Evolutionary conservation across 768 basidiomycete genomes (phyloP).

Genomic region (Xanthoconium purpureum): DNA sequence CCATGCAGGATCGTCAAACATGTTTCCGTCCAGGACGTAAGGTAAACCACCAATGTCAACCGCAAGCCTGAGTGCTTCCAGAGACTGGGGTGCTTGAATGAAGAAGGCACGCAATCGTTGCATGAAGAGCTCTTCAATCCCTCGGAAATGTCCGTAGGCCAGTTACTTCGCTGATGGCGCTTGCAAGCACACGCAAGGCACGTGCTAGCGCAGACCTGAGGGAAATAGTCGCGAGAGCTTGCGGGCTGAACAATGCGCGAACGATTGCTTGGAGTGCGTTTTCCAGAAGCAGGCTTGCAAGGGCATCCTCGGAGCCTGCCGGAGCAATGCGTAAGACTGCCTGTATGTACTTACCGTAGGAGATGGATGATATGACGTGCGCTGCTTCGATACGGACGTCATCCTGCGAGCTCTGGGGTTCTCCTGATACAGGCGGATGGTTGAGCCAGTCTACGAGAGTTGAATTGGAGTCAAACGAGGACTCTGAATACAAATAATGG

Average conservation of each 20-base stretch:
- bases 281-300: slow-evolving; percentile 52
- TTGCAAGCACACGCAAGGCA: slow-evolving; percentile 56
- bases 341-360: slow-evolving; percentile 50
- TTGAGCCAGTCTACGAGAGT: slow-evolving; percentile 66
- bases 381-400: slow-evolving; percentile 70
- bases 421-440: slow-evolving; percentile 31
- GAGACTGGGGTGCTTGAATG: background rate
- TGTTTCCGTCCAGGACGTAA: background rate
- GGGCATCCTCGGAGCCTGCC: slow-evolving; percentile 60
- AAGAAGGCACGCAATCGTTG: background rate
- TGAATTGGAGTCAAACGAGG: background rate
- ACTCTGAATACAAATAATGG: background rate
- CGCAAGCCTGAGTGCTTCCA: background rate
- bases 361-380: slow-evolving; percentile 69
- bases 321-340: background rate
- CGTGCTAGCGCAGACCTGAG: slow-evolving; percentile 61
- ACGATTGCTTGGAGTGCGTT: slow-evolving; percentile 61
- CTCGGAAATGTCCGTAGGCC: too few relatives aligned
- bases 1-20: slow-evolving; percentile 1
- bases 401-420: slow-evolving; percentile 40
- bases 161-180: slow-evolving; percentile 61
- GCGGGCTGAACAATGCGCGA: slow-evolving; percentile 51
- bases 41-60: background rate
- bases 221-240: slow-evolving; percentile 31
- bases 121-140: background rate